Evolutionary conservation across 345 rosid species (phyloP), one percentile per base, ranked within the genome.

Genomic region (Crucihimalaya himalaica): DNA sequence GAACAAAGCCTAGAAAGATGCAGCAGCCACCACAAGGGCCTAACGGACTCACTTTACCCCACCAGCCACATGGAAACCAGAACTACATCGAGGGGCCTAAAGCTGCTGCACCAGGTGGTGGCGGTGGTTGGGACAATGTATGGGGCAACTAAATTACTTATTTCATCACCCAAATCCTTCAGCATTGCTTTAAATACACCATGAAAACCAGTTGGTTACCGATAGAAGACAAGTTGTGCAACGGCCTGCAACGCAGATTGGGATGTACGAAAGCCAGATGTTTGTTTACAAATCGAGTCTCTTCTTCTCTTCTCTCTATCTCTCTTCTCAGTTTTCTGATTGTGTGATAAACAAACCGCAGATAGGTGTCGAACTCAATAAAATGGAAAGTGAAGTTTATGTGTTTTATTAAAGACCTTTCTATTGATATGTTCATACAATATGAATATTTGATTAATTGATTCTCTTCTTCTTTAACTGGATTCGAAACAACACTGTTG

Each of bases 51-150:
- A 90, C 89, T 15, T 51, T 66, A 65, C 78, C 81, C 20, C 78
- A 73, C 70, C 89, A 80, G 48, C 84, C 94, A 72, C 84, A 82
- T 15, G 88, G 89, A 37, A 81, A 81, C 72, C 93, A 84, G 77
- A 86, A 86, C 80, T 82, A 64, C 67, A 82, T 86, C 8, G 92
- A 90, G 79, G 97, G 91, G 5, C 96, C 94, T 8, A 90, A 89
- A 83, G 72, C 77, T 8, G 56, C 64, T 71, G 92, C 85, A 74
- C 92, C 93, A 47, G 68, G 79, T 27, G 72, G 71, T 68, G 79
- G 79, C 2, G 90, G 90, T 74, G 87, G 81, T 62, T 92, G 99
- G 99, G 99, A 90, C 75, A 90, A 80, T 79, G 94, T 90, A 16
- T 95, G 98, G 99, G 96, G 94, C 31, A 73, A 70, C 51, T 86